Conservation (phyloP, 1,139 yeast genomes). For the Yamadazyma spencermartinsiae region DNA sequence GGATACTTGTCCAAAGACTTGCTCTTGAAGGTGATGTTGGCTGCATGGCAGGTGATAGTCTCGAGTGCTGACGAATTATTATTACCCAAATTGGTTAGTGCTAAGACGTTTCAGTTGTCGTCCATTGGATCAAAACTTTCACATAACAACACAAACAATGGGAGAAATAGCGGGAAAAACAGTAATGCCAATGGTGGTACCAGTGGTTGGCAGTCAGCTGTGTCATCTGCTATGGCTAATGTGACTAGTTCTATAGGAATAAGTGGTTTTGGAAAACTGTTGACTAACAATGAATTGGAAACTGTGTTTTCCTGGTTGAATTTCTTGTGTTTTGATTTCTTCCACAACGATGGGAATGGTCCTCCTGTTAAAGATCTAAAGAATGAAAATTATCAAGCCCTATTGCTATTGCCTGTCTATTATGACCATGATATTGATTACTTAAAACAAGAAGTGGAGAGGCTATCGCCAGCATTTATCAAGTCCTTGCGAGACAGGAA, state of each 20-base stretch:
- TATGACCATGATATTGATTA: constrained; percentile 57
- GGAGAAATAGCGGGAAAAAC: constrained; percentile 2
- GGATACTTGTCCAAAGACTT: constrained; percentile 59
- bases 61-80: constrained; percentile 64
- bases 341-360: constrained; percentile 82
- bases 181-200: constrained; percentile 5
- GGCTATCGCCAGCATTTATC: constrained; percentile 54
- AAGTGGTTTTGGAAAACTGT: constrained; percentile 53
- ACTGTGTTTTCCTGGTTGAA: constrained; percentile 73
- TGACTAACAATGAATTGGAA: constrained; percentile 64
- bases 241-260: constrained; percentile 45
- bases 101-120: constrained; percentile 41
- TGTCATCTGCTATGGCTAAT: constrained; percentile 51
- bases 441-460: constrained; percentile 60
- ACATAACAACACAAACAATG: constrained; percentile 12
- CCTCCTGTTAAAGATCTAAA: constrained; percentile 69
- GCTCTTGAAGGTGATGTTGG: constrained; percentile 67
- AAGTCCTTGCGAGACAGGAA: constrained; percentile 49
- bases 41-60: constrained; percentile 73
- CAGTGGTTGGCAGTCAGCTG: constrained; percentile 49
- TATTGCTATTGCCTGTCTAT: constrained; percentile 64
- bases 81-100: constrained; percentile 69
- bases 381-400: constrained; percentile 62
- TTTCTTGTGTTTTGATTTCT: constrained; percentile 66
- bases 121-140: constrained; percentile 21